Percentiles rank a stretch among this genome's conserved stretches.
Conservation (phyloP, 2,329 filamentous ascomycete genomes). For the Claviceps monticola region DNA sequence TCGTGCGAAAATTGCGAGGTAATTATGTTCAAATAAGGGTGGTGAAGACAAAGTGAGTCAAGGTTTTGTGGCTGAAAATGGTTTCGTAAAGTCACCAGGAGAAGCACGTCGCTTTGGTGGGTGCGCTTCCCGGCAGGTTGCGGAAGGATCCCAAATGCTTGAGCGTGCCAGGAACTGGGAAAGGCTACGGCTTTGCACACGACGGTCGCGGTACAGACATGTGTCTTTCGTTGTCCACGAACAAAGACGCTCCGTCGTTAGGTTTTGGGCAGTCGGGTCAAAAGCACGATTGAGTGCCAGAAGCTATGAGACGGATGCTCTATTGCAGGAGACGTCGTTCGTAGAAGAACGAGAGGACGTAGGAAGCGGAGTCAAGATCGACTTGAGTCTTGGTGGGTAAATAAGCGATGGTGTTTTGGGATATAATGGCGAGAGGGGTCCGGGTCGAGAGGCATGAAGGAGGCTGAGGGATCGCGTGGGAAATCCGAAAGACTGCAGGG, state of each 20-base stretch:
- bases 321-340: not conserved
- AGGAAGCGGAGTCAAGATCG: not conserved
- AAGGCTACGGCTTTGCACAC: not conserved
- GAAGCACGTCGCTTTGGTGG: not conserved
- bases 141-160: not conserved
- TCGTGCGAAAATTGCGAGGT: not conserved
- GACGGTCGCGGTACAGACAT: not conserved
- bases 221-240: not conserved
- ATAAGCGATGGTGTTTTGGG: slow-evolving; percentile 4
- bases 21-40: not conserved
- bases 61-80: slow-evolving; percentile 1
- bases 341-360: slow-evolving; percentile 6
- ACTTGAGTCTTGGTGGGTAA: slow-evolving; percentile 1
- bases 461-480: not conserved
- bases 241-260: not conserved
- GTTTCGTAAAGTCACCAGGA: not conserved
- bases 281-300: not conserved
- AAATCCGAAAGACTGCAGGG: not conserved
- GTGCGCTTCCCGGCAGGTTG: not conserved
- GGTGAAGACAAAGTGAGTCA: not conserved
- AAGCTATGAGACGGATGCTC: not conserved
- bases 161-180: not conserved
- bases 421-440: not conserved
- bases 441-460: slow-evolving; percentile 3
- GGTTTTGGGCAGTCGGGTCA: not conserved